A percentile compares a stretch with the other conserved stretches of the same genome.
These are phyloP conservation scores for Planoprotostelium fungivorum DNA, from an alignment of 78 protist species.

Conservation along the genomic window DNA sequence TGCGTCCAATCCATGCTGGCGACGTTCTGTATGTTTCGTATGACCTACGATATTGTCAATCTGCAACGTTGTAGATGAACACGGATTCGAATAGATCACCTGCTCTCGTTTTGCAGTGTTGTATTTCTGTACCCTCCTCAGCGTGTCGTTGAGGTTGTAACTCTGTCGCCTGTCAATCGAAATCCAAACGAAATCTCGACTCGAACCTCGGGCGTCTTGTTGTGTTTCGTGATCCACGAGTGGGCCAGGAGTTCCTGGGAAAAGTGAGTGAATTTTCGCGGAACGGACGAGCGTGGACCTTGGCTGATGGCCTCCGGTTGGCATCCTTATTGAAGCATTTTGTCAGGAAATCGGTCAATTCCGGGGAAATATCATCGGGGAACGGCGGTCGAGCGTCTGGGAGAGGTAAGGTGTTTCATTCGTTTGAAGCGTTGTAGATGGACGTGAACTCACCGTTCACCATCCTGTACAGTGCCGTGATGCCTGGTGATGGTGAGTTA, in stretches of 20 bases:
- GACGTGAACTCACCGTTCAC: background rate
- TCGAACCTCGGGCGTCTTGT: background rate
- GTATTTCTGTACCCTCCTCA: background rate
- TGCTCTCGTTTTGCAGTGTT: background rate
- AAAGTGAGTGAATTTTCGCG: background rate
- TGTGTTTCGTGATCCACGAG: background rate
- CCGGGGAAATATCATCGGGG: background rate
- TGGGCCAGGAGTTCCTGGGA: background rate
- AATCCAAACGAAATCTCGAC: background rate
- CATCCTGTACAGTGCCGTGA: background rate
- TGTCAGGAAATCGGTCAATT: background rate
- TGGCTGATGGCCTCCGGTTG: background rate
- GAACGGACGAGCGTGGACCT: background rate
- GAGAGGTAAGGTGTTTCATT: too few relatives aligned
- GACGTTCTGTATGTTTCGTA: background rate
- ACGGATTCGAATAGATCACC: background rate
- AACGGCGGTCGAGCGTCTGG: background rate
- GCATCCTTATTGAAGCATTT: background rate
- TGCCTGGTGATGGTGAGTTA: too few relatives aligned
- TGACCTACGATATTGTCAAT: background rate
- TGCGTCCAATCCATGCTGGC: background rate
- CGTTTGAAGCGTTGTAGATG: background rate
- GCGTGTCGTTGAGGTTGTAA: background rate
- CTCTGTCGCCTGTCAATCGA: background rate
- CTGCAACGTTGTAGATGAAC: background rate